Evolutionary conservation across 2,329 filamentous ascomycete genomes (phyloP).

Genomic region (Dactylellina leptospora): DNA sequence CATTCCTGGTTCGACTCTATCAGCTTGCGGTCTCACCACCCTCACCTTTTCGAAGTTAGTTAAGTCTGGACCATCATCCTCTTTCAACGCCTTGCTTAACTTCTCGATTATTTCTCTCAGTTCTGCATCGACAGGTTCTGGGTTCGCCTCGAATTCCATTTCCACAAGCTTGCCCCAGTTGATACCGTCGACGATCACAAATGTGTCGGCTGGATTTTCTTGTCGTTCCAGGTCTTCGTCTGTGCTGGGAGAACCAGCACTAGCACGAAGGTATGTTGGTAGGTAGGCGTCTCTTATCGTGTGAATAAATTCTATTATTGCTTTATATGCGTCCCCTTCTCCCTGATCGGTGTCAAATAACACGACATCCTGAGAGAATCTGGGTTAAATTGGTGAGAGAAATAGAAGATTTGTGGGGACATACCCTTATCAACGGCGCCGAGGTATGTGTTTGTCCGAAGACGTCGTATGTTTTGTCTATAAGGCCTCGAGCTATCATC

Average conservation of each 20-base stretch:
- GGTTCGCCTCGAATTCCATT: too few relatives aligned
- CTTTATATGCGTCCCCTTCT: constrained; percentile 24
- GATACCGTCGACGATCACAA: too few relatives aligned
- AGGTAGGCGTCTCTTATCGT: constrained; percentile 15
- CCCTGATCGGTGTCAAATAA: constrained; percentile 22
- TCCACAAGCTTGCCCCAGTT: too few relatives aligned
- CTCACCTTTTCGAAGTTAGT: constrained; percentile 19
- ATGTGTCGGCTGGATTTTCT: too few relatives aligned
- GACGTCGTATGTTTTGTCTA: background rate
- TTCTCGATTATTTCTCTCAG: too few relatives aligned
- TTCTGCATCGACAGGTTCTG: too few relatives aligned
- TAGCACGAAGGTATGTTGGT: too few relatives aligned
- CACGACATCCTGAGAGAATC: constrained; percentile 42
- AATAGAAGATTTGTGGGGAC: background rate
- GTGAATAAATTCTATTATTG: constrained; percentile 10
- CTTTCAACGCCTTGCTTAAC: too few relatives aligned
- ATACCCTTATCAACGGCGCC: background rate
- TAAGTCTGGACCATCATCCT: background rate
- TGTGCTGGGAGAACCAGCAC: too few relatives aligned
- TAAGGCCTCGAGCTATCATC: background rate
- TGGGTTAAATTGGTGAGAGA: too few relatives aligned
- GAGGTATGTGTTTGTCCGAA: background rate
- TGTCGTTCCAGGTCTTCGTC: too few relatives aligned
- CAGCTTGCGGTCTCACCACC: constrained; percentile 2
- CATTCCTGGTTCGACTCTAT: background rate